phyloP scores from a whole-genome alignment of 2,329 filamentous ascomycete species.

The Colletotrichum abscissum region DNA sequence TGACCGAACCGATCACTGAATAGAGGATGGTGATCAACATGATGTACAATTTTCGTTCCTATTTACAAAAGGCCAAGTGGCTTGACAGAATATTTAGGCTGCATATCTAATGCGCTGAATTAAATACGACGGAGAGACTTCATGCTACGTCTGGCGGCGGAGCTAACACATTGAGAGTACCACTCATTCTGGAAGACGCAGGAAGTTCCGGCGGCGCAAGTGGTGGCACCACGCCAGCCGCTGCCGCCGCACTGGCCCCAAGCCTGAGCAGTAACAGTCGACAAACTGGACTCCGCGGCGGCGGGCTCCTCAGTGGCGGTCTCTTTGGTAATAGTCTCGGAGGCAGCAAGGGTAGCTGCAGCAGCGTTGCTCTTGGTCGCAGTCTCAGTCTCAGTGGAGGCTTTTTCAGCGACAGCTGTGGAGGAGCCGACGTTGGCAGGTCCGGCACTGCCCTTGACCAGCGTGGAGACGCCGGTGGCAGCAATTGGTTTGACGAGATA shows the following conservation, averaged over 20 bases:
- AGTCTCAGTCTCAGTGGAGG: no score
- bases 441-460: conserved; percentile 39
- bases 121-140: conserved; percentile 6
- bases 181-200: conserved; percentile 40
- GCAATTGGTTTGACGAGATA: conserved; percentile 41
- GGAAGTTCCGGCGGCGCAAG: conserved; percentile 39
- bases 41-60: no score
- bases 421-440: conserved; percentile 39
- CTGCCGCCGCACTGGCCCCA: conserved; percentile 41
- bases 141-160: conserved; percentile 23
- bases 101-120: no score
- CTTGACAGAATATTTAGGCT: no score
- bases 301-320: no score
- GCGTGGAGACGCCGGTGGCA: conserved; percentile 40
- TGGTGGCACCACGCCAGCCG: conserved; percentile 39
- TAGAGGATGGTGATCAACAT: no score
- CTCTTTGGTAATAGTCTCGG: conserved; percentile 12
- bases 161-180: conserved; percentile 68
- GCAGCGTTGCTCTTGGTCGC: not conserved
- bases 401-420: not conserved
- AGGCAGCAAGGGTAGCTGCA: no score
- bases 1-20: no score
- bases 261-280: no score
- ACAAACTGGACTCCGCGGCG: no score
- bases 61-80: no score